Conservation (phyloP, 768 basidiomycete genomes). For the Leucocoprinus birnbaumii region DNA sequence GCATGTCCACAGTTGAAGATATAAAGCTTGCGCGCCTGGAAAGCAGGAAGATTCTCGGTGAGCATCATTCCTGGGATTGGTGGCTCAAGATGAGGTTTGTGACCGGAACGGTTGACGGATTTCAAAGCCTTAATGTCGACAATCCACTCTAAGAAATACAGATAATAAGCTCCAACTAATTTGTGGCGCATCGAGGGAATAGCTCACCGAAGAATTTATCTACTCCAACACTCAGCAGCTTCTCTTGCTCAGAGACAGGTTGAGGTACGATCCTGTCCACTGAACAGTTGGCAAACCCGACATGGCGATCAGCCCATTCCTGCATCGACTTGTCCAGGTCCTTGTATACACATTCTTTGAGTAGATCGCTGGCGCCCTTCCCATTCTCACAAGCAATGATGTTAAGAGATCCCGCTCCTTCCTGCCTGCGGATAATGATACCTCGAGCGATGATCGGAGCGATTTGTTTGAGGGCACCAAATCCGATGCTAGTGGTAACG, state of each 20-base stretch:
- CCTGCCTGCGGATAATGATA: neutral
- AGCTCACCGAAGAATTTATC: constrained; percentile 9
- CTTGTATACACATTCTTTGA: constrained; percentile 5
- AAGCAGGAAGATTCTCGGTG: constrained; percentile 8
- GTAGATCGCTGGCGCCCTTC: neutral
- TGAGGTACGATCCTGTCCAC: constrained; percentile 8
- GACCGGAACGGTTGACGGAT: neutral
- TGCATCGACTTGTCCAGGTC: neutral
- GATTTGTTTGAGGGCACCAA: constrained; percentile 6
- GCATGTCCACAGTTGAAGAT: constrained; percentile 9
- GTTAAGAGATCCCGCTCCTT: constrained; percentile 1
- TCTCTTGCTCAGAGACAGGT: constrained; percentile 3
- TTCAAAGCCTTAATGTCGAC: constrained; percentile 6
- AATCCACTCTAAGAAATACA: constrained; percentile 1
- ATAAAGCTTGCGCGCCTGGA: constrained; percentile 8
- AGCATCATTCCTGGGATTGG: constrained; percentile 5
- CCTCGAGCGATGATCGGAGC: constrained; percentile 9
- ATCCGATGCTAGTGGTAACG: constrained; percentile 9
- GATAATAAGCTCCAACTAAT: neutral
- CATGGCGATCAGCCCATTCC: constrained; percentile 4
- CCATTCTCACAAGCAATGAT: constrained; percentile 11
- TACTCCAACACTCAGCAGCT: constrained; percentile 2
- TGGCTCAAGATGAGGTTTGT: neutral
- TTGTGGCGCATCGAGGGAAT: neutral
- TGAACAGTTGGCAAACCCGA: constrained; percentile 11